A percentile compares a stretch with the other conserved stretches of the same genome.
These are phyloP conservation scores for Nitzschia inconspicua DNA, from an alignment of 108 stramenopile genomes.

Conservation along the genomic window DNA sequence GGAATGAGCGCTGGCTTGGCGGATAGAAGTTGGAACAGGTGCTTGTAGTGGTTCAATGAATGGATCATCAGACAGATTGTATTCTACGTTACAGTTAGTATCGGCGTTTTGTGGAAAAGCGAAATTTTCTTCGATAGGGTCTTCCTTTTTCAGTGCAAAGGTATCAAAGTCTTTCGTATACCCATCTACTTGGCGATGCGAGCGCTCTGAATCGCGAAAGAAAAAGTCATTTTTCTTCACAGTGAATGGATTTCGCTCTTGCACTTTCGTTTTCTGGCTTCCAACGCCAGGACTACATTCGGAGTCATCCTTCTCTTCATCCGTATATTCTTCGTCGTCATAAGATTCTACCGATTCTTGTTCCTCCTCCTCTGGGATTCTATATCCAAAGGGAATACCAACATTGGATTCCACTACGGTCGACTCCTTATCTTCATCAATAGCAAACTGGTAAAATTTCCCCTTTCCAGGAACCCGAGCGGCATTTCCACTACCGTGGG, in stretches of 20 bases:
- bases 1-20: slow-evolving; percentile 4
- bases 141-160: neutral
- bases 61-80: no score
- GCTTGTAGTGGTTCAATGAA: neutral
- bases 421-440: slow-evolving; percentile 38
- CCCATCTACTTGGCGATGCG: neutral
- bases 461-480: slow-evolving; percentile 10
- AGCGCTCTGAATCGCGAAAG: neutral
- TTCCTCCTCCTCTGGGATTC: no score
- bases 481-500: neutral
- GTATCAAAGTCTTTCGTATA: slow-evolving; percentile 4
- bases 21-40: neutral
- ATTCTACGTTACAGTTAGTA: neutral
- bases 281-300: slow-evolving; percentile 9
- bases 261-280: slow-evolving; percentile 23
- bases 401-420: slow-evolving; percentile 22
- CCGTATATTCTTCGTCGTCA: neutral
- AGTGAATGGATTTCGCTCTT: slow-evolving; percentile 1
- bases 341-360: neutral
- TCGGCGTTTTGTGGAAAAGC: neutral
- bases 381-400: slow-evolving; percentile 9
- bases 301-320: slow-evolving; percentile 18
- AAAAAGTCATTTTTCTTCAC: neutral
- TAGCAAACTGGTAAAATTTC: slow-evolving; percentile 35
- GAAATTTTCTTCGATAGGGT: neutral